Conservation (phyloP, 2,329 filamentous ascomycete species). For the Aspergillus bombycis region DNA sequence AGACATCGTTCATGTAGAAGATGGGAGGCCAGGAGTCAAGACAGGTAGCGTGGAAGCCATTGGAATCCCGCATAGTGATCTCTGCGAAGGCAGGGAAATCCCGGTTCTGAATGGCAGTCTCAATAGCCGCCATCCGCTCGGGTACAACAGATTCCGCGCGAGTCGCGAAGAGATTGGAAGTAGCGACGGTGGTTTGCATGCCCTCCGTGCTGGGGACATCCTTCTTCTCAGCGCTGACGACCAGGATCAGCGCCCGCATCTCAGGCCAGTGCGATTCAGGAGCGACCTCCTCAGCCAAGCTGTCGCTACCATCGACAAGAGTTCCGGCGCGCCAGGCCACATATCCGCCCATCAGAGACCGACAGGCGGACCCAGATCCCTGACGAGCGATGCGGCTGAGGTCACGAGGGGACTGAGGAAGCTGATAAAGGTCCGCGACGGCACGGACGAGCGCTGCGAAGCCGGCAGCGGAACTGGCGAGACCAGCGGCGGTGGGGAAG, state of each 20-base stretch:
- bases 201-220: slow-evolving; percentile 88
- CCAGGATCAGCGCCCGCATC: slow-evolving; percentile 90
- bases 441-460: slow-evolving; percentile 72
- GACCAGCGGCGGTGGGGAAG: slow-evolving; percentile 94
- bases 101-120: slow-evolving; percentile 72
- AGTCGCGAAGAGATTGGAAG: slow-evolving; percentile 81
- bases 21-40: slow-evolving; percentile 96
- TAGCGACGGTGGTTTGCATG: slow-evolving; percentile 96
- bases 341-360: slow-evolving; percentile 91
- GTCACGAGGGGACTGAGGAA: slow-evolving; percentile 78
- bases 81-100: slow-evolving; percentile 88
- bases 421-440: slow-evolving; percentile 87
- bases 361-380: slow-evolving; percentile 91
- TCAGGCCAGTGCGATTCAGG: slow-evolving; percentile 89
- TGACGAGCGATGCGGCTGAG: slow-evolving; percentile 89
- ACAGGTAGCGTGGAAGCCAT: slow-evolving; percentile 94
- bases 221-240: slow-evolving; percentile 93
- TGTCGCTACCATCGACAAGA: slow-evolving; percentile 79
- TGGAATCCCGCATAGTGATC: slow-evolving; percentile 94
- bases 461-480: slow-evolving; percentile 68
- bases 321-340: slow-evolving; percentile 89
- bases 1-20: slow-evolving; percentile 97
- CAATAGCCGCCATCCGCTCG: slow-evolving; percentile 79
- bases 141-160: slow-evolving; percentile 79
- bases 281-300: slow-evolving; percentile 83